Evolutionary conservation across 768 basidiomycete species (phyloP), one percentile per base, ranked within the genome.

Genomic region (Collybia sp.): DNA sequence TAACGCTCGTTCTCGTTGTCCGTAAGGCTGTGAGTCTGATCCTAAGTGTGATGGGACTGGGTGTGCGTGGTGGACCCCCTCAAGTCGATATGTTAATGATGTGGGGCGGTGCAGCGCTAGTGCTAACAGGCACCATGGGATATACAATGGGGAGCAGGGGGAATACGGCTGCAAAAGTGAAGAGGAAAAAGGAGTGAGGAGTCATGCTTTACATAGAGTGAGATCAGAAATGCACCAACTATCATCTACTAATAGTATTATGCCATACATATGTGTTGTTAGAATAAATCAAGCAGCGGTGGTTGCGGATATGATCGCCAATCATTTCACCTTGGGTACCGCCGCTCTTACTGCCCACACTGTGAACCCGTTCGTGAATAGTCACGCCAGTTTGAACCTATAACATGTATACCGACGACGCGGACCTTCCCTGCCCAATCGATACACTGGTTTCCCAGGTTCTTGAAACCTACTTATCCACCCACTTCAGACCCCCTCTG

Each of bases 1-100:
- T 93, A 13, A 88, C 85, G 3, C 82, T 92, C 45, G 74, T 90
- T 18, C 72, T 91, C 35, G 86, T 85, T 43, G 84, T 93, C 13
- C 77, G 89, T 47, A 93, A 93, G 59, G 89, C 88, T 11, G 71
- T 77, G 25, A 90, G 87, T 44, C 67, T 92, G 12, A 62, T 89
- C 17, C 70, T 93, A 52, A 91, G 88, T 55, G 80, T 88, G 17
- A 71, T 60, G 46, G 70, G 79, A 1, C 60, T 76, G 2, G 66
- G 57, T 35, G 50, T 35, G 53, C 56, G 51, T 52, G 56, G 45
- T 37, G 52, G 31, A 16, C 48, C 49, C 10, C 58, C 63, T 20
- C 53, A 65, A 35, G 68, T 72, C 31, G 64, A 73, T 49, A 55
- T 66, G 51, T 38, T 46, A 35, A 68, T 75, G 71, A 77, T 92